Percentiles rank a stretch among this genome's conserved stretches.
These are phyloP conservation scores for Boletus insuetus DNA, from an alignment of 768 basidiomycete genomes.

Conservation along the genomic window DNA sequence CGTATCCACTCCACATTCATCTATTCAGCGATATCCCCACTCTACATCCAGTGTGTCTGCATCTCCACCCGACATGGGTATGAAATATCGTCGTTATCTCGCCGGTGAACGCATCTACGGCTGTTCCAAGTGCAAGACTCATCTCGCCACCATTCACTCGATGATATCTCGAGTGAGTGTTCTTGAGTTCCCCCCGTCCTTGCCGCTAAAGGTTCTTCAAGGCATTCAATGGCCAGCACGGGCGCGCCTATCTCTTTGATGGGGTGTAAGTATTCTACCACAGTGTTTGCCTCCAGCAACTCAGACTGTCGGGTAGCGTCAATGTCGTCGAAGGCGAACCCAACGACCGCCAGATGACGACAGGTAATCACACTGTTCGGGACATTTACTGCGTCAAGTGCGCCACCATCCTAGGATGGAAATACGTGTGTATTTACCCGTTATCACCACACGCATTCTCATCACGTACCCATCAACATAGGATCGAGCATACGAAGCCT, in stretches of 20 bases:
- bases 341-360: constrained; percentile 93
- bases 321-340: constrained; percentile 90
- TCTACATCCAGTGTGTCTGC: neutral
- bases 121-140: constrained; percentile 82
- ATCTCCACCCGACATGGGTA: constrained; percentile 59
- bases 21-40: constrained; percentile 1
- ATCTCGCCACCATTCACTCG: constrained; percentile 86
- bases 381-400: constrained; percentile 96
- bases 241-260: constrained; percentile 92
- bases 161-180: constrained; percentile 82
- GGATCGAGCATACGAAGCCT: constrained; percentile 88
- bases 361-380: constrained; percentile 92
- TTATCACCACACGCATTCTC: neutral
- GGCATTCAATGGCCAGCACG: constrained; percentile 98
- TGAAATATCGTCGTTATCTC: constrained; percentile 87
- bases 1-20: neutral
- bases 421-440: constrained; percentile 65
- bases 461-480: constrained; percentile 30
- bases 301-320: constrained; percentile 51
- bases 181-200: neutral
- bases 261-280: constrained; percentile 65
- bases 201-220: constrained; percentile 35
- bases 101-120: constrained; percentile 84
- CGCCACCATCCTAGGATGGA: constrained; percentile 86
- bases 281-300: constrained; percentile 6